A percentile compares a stretch with the other conserved stretches of the same genome.
phyloP scores from a whole-genome alignment of 192 early-diverging fungal species.

The Mortierella hygrophila region DNA sequence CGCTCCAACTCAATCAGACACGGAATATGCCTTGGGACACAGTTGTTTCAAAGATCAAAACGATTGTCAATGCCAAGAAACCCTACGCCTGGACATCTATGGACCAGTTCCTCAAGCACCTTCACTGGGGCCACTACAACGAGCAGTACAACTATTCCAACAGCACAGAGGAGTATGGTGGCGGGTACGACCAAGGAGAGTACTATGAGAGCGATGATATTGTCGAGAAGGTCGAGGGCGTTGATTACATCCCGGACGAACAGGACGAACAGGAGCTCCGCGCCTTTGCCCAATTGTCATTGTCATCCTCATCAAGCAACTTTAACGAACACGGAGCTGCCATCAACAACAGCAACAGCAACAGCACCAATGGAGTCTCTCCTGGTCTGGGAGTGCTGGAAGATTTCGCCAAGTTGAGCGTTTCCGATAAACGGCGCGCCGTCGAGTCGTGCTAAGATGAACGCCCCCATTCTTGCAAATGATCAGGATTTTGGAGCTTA shows the following conservation, averaged over 20 bases:
- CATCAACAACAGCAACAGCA: background rate
- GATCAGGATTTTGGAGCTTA: background rate
- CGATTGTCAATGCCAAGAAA: constrained; percentile 33
- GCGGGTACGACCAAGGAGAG: constrained; percentile 17
- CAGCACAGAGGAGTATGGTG: background rate
- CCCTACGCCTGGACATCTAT: constrained; percentile 49
- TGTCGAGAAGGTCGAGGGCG: constrained; percentile 27
- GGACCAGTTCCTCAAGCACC: constrained; percentile 42
- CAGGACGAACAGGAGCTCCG: constrained; percentile 28
- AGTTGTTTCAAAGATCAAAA: constrained; percentile 45
- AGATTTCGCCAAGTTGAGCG: constrained; percentile 25
- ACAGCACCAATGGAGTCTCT: background rate
- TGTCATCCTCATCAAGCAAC: background rate
- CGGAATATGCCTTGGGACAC: constrained; percentile 57
- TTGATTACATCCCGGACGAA: constrained; percentile 36
- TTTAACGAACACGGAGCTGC: background rate
- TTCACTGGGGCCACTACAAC: constrained; percentile 43
- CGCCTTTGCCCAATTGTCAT: background rate
- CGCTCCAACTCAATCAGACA: constrained; percentile 55
- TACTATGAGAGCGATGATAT: constrained; percentile 35
- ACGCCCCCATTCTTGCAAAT: background rate
- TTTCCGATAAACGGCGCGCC: constrained; percentile 23
- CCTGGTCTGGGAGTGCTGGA: constrained; percentile 5
- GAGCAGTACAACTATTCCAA: background rate
- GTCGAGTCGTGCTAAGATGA: constrained; percentile 14